Evolutionary conservation across 345 rosid genomes (phyloP).

Genomic region (Schrenkiella parvula): DNA sequence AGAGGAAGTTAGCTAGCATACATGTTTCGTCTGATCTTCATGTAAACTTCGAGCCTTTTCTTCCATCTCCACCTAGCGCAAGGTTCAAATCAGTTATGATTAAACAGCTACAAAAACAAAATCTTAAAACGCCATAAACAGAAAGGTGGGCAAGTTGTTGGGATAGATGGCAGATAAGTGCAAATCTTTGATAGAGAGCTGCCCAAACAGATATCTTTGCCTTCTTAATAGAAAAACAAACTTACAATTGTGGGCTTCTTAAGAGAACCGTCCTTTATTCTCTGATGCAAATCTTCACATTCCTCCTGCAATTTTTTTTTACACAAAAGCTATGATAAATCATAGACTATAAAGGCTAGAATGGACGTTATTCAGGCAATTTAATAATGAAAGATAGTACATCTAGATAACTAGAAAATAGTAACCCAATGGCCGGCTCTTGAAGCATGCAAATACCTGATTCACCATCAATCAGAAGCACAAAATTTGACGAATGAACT

Average conservation of each 20-base stretch:
- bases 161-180: neutral
- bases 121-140: neutral
- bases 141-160: neutral
- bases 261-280: constrained; percentile 49
- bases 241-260: constrained; percentile 70
- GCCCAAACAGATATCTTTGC: neutral
- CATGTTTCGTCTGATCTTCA: constrained; percentile 72
- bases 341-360: neutral
- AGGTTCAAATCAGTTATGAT: constrained; percentile 21
- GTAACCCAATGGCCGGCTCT: neutral
- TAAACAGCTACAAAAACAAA: constrained; percentile 10
- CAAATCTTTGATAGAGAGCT: constrained; percentile 4
- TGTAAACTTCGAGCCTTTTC: constrained; percentile 59
- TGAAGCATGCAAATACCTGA: neutral
- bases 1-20: constrained; percentile 38
- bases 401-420: neutral
- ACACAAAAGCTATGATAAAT: constrained; percentile 20
- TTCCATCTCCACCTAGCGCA: constrained; percentile 62
- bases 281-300: constrained; percentile 63
- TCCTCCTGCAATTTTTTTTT: constrained; percentile 58
- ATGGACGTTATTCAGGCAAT: neutral
- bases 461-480: neutral
- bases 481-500: neutral
- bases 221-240: constrained; percentile 13
- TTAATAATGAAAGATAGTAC: neutral